A percentile compares a stretch with the other conserved stretches of the same genome.
These are phyloP conservation scores for Fomitopsis betulina DNA, from an alignment of 1,284 basidiomycete genomes.

Conservation along the genomic window DNA sequence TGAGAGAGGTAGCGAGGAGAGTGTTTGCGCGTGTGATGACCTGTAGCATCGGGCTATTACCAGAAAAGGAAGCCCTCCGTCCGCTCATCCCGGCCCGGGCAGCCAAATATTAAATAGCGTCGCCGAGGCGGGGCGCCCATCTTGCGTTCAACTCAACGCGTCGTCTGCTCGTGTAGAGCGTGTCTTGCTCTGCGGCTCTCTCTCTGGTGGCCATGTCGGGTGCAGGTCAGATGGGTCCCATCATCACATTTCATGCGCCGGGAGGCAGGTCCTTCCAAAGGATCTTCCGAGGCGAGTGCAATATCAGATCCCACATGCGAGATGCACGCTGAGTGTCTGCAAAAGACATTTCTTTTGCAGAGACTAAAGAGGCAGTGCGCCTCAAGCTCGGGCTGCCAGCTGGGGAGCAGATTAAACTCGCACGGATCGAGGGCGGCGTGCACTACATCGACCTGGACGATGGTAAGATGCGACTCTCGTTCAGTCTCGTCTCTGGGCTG, in stretches of 20 bases:
- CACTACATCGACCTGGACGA: slow-evolving; percentile 68
- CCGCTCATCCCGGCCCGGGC: neutral
- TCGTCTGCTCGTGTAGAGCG: neutral
- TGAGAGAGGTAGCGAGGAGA: slow-evolving; percentile 15
- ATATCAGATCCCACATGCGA: neutral
- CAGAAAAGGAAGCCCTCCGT: slow-evolving; percentile 4
- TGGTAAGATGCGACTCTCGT: slow-evolving; percentile 37
- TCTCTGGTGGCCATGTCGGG: neutral
- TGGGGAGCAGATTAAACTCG: slow-evolving; percentile 40
- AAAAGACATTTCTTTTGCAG: slow-evolving; percentile 54
- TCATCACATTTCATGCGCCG: slow-evolving; percentile 26
- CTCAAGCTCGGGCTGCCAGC: slow-evolving; percentile 52
- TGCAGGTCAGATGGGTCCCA: slow-evolving; percentile 13
- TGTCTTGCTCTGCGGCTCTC: neutral
- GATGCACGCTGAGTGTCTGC: neutral
- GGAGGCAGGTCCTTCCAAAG: slow-evolving; percentile 22
- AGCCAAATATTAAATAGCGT: slow-evolving; percentile 1
- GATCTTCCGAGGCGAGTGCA: slow-evolving; percentile 25
- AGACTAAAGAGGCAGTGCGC: slow-evolving; percentile 50
- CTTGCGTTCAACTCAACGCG: neutral
- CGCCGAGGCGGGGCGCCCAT: neutral
- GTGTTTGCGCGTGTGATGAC: slow-evolving; percentile 16
- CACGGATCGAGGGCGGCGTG: slow-evolving; percentile 50
- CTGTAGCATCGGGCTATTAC: slow-evolving; percentile 4
- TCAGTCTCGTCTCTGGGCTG: neutral